phyloP scores from a whole-genome alignment of 1,139 yeast genomes.

The Candida freyschussii region DNA sequence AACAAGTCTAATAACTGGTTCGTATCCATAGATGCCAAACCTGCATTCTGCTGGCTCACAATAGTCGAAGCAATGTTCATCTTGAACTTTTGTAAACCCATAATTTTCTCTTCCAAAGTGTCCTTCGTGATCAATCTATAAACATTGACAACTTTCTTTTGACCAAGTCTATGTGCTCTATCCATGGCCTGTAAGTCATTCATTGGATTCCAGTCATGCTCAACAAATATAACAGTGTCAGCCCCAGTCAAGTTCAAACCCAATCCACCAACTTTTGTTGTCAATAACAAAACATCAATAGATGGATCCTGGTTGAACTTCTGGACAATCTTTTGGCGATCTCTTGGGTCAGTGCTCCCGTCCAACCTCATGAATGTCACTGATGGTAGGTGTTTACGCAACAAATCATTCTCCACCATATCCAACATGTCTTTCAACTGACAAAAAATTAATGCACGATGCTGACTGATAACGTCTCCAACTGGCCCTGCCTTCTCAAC shows the following conservation, averaged over 20 bases:
- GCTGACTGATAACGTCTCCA: conserved; percentile 82
- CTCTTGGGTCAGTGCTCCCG: conserved; percentile 91
- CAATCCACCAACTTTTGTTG: conserved; percentile 97
- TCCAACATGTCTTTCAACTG: conserved; percentile 97
- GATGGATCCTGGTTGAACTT: conserved; percentile 96
- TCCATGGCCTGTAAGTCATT: conserved; percentile 99
- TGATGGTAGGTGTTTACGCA: conserved; percentile 79
- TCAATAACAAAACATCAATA: conserved; percentile 82
- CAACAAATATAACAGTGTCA: conserved; percentile 96
- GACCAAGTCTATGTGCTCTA: conserved; percentile 97
- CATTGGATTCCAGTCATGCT: conserved; percentile 99
- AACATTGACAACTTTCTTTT: conserved; percentile 94
- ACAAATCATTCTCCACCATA: conserved; percentile 85
- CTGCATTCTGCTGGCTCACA: conserved; percentile 94
- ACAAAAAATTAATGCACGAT: conserved; percentile 91
- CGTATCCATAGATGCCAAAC: conserved; percentile 93
- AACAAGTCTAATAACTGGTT: conserved; percentile 89
- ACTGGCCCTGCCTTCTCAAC: conserved; percentile 33
- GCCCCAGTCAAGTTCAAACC: conserved; percentile 98
- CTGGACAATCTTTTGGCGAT: conserved; percentile 85
- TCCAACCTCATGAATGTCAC: conserved; percentile 95
- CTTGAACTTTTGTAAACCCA: conserved; percentile 97
- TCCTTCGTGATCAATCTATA: conserved; percentile 88
- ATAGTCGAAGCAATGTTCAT: conserved; percentile 96
- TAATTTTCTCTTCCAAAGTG: conserved; percentile 93